Evolutionary conservation across 108 stramenopile species (phyloP).

Genomic region (Licmophora abbreviata): DNA sequence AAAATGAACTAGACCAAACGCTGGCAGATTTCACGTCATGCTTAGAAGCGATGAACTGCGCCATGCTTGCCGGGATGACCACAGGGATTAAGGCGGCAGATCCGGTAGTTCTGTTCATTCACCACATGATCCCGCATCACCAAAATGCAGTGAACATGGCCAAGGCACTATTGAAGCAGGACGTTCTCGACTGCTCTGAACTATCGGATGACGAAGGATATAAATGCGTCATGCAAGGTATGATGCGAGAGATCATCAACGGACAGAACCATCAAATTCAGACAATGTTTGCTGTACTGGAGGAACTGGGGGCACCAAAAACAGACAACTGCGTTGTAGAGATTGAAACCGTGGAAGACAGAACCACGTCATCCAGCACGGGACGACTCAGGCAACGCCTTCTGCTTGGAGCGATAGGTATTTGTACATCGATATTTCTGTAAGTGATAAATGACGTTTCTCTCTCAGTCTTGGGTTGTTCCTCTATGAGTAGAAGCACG

Average conservation of each 20-base stretch:
- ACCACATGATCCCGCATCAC: conserved; percentile 93
- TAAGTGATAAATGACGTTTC: no score
- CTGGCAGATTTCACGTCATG: conserved; percentile 32
- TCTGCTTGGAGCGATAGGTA: no score
- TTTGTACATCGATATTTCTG: no score
- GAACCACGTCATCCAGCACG: no score
- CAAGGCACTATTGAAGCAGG: conserved; percentile 49
- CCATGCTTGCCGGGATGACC: conserved; percentile 68
- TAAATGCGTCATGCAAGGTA: conserved; percentile 38
- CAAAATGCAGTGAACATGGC: conserved; percentile 93
- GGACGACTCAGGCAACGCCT: no score
- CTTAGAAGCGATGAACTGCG: conserved; percentile 63
- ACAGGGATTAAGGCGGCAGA: conserved; percentile 12
- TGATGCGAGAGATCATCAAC: conserved; percentile 60
- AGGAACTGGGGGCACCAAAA: conserved; percentile 19
- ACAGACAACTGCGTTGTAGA: conserved; percentile 41
- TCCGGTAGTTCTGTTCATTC: conserved; percentile 47
- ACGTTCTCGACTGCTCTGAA: conserved; percentile 33
- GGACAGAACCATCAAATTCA: conserved; percentile 80
- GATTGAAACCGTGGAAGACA: no score
- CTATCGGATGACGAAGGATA: conserved; percentile 28
- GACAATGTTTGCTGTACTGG: conserved; percentile 54
- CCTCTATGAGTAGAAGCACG: no score
- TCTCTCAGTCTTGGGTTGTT: no score
- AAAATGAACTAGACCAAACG: not conserved